Evolutionary conservation across 2,329 filamentous ascomycete genomes (phyloP).

Genomic region (Venturia oleaginea): DNA sequence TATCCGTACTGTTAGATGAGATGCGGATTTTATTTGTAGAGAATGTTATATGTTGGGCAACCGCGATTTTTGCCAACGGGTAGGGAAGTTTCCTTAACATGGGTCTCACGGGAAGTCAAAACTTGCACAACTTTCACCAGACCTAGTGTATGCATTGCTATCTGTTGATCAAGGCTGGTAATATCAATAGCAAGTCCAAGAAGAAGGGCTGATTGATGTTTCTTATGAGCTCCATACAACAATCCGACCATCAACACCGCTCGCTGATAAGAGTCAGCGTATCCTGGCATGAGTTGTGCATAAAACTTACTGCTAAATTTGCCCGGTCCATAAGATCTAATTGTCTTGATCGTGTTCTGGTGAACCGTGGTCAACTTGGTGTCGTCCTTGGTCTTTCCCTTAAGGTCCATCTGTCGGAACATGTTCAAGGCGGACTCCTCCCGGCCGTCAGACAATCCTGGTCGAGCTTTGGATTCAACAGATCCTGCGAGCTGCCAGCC

Average conservation of each 20-base stretch:
- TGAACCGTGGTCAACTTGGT: slow-evolving; percentile 92
- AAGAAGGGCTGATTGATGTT: not conserved
- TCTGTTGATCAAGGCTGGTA: not conserved
- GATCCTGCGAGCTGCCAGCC: slow-evolving; percentile 82
- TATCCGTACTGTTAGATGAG: not conserved
- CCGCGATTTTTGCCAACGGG: not conserved
- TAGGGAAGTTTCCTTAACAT: not conserved
- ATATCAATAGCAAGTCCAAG: not conserved
- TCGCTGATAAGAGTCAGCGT: slow-evolving; percentile 42
- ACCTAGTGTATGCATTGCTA: not conserved
- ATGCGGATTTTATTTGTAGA: not conserved
- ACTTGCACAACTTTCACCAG: not conserved
- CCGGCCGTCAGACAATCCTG: slow-evolving; percentile 51
- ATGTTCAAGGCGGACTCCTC: slow-evolving; percentile 96
- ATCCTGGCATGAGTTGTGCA: slow-evolving; percentile 22
- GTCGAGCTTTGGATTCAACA: slow-evolving; percentile 54
- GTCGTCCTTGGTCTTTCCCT: slow-evolving; percentile 84
- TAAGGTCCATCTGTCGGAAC: slow-evolving; percentile 98
- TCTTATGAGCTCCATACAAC: slow-evolving; percentile 54
- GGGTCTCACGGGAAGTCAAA: not conserved
- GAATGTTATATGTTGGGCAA: not conserved
- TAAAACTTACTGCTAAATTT: slow-evolving; percentile 76
- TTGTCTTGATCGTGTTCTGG: slow-evolving; percentile 87
- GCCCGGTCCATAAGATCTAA: slow-evolving; percentile 64
- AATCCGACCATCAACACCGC: slow-evolving; percentile 72